phyloP scores from a whole-genome alignment of 805 yeast species.

The Tetrapisispora namnaoensis region DNA sequence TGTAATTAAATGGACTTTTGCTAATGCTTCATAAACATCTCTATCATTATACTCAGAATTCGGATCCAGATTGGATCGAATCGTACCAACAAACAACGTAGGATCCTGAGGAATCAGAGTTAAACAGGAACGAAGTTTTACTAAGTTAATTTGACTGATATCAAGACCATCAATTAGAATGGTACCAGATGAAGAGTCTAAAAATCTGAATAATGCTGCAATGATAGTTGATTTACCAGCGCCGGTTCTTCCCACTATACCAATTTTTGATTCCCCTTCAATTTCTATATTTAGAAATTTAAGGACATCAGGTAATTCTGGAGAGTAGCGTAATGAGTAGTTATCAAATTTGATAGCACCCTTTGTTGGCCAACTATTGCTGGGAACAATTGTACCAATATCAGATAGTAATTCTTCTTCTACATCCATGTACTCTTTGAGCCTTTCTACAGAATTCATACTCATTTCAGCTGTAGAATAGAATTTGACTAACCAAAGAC shows the following conservation, averaged over 20 bases:
- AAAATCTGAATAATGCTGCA: conserved; percentile 78
- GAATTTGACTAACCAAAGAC: conserved; percentile 87
- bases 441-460: conserved; percentile 93
- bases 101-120: conserved; percentile 87
- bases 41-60: conserved; percentile 48
- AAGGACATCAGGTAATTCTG: conserved; percentile 81
- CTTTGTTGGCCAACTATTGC: conserved; percentile 68
- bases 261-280: conserved; percentile 68
- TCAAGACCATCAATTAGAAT: conserved; percentile 68
- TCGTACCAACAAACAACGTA: conserved; percentile 69
- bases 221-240: conserved; percentile 97
- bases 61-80: conserved; percentile 66
- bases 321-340: conserved; percentile 78
- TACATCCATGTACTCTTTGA: conserved; percentile 73
- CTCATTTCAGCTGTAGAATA: conserved; percentile 88
- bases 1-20: conserved; percentile 59
- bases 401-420: conserved; percentile 75
- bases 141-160: conserved; percentile 60
- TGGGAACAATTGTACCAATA: conserved; percentile 52
- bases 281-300: conserved; percentile 78
- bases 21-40: conserved; percentile 61
- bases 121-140: conserved; percentile 60
- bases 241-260: conserved; percentile 97
- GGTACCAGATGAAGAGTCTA: conserved; percentile 68
- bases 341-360: conserved; percentile 72